Percentiles rank a stretch among this genome's conserved stretches.
phyloP scores from a whole-genome alignment of 192 early-diverging fungal species.

The Coemansia sp. region DNA sequence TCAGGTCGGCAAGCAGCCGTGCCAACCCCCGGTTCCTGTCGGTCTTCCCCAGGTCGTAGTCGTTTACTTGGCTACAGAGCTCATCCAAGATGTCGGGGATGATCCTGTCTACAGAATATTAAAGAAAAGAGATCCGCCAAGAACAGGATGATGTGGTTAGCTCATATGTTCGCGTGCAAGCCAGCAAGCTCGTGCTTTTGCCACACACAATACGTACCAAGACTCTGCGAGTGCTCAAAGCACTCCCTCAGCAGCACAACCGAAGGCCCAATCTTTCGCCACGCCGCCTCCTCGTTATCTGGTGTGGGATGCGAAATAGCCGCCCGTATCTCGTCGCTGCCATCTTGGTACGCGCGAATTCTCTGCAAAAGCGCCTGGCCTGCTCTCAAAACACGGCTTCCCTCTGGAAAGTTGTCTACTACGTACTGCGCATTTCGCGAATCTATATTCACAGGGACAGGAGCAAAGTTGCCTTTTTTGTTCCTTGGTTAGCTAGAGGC shows the following conservation, averaged over 20 bases:
- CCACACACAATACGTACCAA: conserved; percentile 59
- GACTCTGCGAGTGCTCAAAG: conserved; percentile 73
- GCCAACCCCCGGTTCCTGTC: conserved; percentile 73
- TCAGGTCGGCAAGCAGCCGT: conserved; percentile 75
- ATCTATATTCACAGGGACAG: conserved; percentile 14
- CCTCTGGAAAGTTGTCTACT: conserved; percentile 31
- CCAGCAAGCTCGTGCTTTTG: neutral
- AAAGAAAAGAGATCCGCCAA: neutral
- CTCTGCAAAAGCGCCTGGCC: conserved; percentile 35
- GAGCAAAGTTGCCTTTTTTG: neutral
- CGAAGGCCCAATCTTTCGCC: conserved; percentile 79
- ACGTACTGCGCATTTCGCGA: conserved; percentile 28
- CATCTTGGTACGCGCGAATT: conserved; percentile 37
- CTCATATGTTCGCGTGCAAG: neutral
- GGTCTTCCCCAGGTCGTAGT: conserved; percentile 15
- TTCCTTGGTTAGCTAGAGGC: neutral
- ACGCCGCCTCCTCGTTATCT: conserved; percentile 86
- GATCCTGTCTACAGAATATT: conserved; percentile 51
- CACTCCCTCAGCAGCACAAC: conserved; percentile 75
- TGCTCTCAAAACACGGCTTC: conserved; percentile 18
- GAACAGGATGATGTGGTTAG: neutral
- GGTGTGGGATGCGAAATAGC: conserved; percentile 82
- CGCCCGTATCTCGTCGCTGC: conserved; percentile 46
- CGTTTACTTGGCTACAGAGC: conserved; percentile 61
- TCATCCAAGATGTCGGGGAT: conserved; percentile 65